These are phyloP conservation scores for Penicillium olsonii DNA, from an alignment of 2,329 filamentous ascomycete species.

Conservation along the genomic window DNA sequence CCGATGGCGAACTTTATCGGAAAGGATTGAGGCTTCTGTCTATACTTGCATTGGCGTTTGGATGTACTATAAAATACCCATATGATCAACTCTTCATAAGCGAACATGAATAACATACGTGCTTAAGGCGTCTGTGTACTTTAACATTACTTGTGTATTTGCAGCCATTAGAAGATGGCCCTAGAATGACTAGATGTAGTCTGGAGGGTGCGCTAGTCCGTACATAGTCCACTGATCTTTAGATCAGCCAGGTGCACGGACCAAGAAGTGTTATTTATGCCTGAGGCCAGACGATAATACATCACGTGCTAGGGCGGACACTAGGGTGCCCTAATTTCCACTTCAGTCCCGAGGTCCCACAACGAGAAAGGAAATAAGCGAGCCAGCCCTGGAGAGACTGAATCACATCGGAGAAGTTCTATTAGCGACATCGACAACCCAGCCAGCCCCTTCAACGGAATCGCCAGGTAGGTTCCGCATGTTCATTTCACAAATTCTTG, in stretches of 20 bases:
- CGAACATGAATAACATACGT: constrained; percentile 1
- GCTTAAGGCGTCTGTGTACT: too few species aligned
- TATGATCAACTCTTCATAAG: constrained; percentile 7
- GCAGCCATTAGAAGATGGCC: too few species aligned
- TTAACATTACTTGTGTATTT: too few species aligned
- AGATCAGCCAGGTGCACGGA: neutral
- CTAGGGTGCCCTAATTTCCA: neutral
- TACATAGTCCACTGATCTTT: too few species aligned
- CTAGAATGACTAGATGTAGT: too few species aligned
- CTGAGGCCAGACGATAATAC: neutral
- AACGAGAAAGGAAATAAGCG: neutral
- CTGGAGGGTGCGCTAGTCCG: too few species aligned
- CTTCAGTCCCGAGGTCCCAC: neutral
- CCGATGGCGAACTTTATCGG: constrained; percentile 83
- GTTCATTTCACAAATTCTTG: constrained; percentile 4
- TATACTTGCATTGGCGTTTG: constrained; percentile 20
- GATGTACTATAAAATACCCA: constrained; percentile 25
- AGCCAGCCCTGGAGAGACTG: constrained; percentile 37
- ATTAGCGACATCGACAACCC: constrained; percentile 39
- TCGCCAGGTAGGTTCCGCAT: constrained; percentile 42
- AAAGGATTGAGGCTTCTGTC: constrained; percentile 54
- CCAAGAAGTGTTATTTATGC: neutral
- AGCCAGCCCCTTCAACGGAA: constrained; percentile 49
- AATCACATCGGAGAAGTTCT: constrained; percentile 39
- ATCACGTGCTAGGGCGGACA: neutral